Percentiles rank a stretch among this genome's conserved stretches.
These are phyloP conservation scores for Lagenaria siceraria DNA, from an alignment of 306 rosid species.

Conservation along the genomic window DNA sequence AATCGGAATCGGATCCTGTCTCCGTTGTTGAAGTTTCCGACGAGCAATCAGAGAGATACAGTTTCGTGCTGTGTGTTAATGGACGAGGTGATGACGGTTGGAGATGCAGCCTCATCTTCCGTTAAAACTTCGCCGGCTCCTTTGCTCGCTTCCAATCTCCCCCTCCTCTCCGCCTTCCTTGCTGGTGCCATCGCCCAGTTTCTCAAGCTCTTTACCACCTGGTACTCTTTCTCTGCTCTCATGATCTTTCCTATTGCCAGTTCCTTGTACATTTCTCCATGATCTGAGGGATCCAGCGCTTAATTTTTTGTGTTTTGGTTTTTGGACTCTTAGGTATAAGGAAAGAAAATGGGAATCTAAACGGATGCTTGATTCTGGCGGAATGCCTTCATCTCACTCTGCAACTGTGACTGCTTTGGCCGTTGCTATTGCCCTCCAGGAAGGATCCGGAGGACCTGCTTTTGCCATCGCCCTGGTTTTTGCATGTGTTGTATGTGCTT, in stretches of 20 bases:
- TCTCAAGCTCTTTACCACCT: slow-evolving; percentile 91
- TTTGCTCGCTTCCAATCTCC: slow-evolving; percentile 33
- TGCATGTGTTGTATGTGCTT: slow-evolving; percentile 60
- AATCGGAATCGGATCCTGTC: background rate
- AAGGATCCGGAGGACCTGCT: slow-evolving; percentile 59
- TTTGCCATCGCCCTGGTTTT: slow-evolving; percentile 72
- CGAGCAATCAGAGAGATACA: background rate
- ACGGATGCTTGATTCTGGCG: slow-evolving; percentile 77
- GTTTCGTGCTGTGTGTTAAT: background rate
- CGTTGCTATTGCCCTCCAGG: slow-evolving; percentile 51
- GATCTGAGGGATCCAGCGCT: slow-evolving; percentile 11
- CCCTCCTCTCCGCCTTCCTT: slow-evolving; percentile 55
- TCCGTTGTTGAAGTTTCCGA: background rate
- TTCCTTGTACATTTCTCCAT: background rate
- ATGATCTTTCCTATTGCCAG: background rate
- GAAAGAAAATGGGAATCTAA: slow-evolving; percentile 86
- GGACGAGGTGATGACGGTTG: slow-evolving; percentile 48
- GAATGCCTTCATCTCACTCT: slow-evolving; percentile 94
- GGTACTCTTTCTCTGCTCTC: slow-evolving; percentile 27
- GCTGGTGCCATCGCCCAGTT: slow-evolving; percentile 76
- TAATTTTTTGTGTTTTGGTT: slow-evolving; percentile 14
- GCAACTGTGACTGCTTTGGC: slow-evolving; percentile 73
- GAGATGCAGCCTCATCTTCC: slow-evolving; percentile 33
- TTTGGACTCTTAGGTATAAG: slow-evolving; percentile 62
- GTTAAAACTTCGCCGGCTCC: slow-evolving; percentile 10